These are phyloP conservation scores for Paracoccidioides lutzii DNA, from an alignment of 2,329 filamentous ascomycete genomes.

Conservation along the genomic window DNA sequence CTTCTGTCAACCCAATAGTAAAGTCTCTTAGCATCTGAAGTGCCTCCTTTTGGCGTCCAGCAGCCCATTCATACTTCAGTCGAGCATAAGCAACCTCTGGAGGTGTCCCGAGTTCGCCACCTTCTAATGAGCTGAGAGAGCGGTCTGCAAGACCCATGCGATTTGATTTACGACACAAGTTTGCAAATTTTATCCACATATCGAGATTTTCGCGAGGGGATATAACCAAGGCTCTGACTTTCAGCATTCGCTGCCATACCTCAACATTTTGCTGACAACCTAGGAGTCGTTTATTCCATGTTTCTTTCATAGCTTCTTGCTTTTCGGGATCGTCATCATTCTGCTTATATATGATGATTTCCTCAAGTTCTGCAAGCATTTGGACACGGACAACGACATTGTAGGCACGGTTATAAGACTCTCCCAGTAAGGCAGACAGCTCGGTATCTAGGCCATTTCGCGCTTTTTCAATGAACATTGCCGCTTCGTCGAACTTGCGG, in stretches of 20 bases:
- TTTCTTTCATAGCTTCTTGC: conserved; percentile 78
- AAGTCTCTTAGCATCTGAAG: conserved; percentile 51
- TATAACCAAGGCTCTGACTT: conserved; percentile 83
- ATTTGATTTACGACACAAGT: conserved; percentile 91
- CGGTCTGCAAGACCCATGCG: conserved; percentile 92
- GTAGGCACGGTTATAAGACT: conserved; percentile 96
- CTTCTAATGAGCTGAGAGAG: conserved; percentile 81
- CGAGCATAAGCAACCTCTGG: conserved; percentile 92
- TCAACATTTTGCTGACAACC: conserved; percentile 96
- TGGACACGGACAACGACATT: conserved; percentile 96
- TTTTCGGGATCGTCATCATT: conserved; percentile 66
- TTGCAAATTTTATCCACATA: conserved; percentile 99
- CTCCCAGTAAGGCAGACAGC: conserved; percentile 87
- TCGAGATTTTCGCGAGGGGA: conserved; percentile 86
- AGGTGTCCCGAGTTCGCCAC: conserved; percentile 41
- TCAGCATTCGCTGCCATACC: conserved; percentile 96
- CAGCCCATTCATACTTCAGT: conserved; percentile 92
- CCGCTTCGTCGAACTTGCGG: conserved; percentile 86
- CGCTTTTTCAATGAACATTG: conserved; percentile 79
- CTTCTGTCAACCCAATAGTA: conserved; percentile 46
- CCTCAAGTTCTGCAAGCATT: conserved; percentile 96
- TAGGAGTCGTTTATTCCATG: conserved; percentile 90
- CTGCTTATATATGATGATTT: conserved; percentile 97
- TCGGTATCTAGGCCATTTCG: conserved; percentile 91
- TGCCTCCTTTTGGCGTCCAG: conserved; percentile 52